Evolutionary conservation across 2,329 filamentous ascomycete genomes (phyloP), one percentile per base, ranked within the genome.

Genomic region (Trichophaea hybrida): DNA sequence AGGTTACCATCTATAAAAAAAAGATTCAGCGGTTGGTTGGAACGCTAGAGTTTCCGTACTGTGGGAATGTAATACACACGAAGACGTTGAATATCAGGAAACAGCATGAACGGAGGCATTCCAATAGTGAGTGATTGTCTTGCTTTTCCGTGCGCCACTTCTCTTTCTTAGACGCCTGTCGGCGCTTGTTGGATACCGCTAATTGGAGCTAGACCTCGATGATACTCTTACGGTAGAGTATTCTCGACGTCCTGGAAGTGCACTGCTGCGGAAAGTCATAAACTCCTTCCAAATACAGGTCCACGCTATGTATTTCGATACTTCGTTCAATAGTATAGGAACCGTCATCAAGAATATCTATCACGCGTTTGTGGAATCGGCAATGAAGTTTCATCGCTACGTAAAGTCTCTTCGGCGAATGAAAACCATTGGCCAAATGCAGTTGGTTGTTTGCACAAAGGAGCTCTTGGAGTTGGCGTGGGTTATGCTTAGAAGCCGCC

Each of bases 271-370:
- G 38, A 67, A 67, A 52, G 62, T 62, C 15, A 43, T 66, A n/a
- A 66, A 64, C 67, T 74, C 82, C 2, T 88, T 97, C 75, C 90
- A 89, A 71, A 82, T 93, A 56, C 88, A 94, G 70, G 83, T 89
- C 55, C 86, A 93, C 67, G 76, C 81, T 54, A 90, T 94, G 82
- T 86, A 88, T 70, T 84, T 87, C 67, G 88, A 94, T 71, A 86
- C 86, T 4, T 73, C 77, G 2, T 83, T 91, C 74, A 97, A 97
- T 73, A 80, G 82, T 2, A 70, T 78, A 6, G 66, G 70, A 3
- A 86, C 83, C 0, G 85, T 93, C 10, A 75, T 91, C 4, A 72
- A 74, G n/a, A 94, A 93, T 66, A 74, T 96, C 2, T 80, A 84
- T 68, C 77, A 78, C n/a, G 82, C 82, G 35, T 91, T 96, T 68